Conservation (phyloP, 192 early-diverging fungal species). For the Irineochytrium annulatum region DNA sequence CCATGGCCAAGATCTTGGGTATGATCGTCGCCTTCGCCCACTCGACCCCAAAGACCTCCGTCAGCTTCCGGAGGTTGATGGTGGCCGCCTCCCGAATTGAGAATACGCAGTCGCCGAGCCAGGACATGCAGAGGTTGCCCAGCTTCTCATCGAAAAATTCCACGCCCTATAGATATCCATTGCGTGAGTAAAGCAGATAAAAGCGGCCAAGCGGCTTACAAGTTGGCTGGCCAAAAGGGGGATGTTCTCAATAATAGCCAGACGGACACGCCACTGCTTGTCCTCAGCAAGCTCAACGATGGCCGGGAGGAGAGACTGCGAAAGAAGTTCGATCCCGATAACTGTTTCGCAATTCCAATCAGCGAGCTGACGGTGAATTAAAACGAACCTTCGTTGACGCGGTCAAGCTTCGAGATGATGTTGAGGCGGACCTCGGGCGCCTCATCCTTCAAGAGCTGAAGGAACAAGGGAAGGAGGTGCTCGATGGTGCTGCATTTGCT, state of each 20-base stretch:
- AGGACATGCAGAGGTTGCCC: conserved; percentile 92
- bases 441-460: conserved; percentile 96
- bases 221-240: conserved; percentile 94
- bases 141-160: conserved; percentile 98
- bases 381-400: conserved; percentile 76
- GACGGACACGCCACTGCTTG: conserved; percentile 98
- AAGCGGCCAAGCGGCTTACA: conserved; percentile 22
- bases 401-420: conserved; percentile 97
- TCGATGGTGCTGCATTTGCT: conserved; percentile 72
- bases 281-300: conserved; percentile 99
- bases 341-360: conserved; percentile 16
- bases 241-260: conserved; percentile 99
- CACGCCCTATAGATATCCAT: conserved; percentile 54
- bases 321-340: conserved; percentile 96
- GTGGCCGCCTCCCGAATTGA: conserved; percentile 98
- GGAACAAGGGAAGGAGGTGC: conserved; percentile 88
- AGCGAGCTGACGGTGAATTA: neutral
- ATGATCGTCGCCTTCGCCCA: conserved; percentile 95
- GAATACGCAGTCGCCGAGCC: conserved; percentile 95
- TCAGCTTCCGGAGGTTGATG: conserved; percentile 87
- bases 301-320: conserved; percentile 93
- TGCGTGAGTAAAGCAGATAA: neutral
- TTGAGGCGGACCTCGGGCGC: conserved; percentile 96
- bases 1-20: conserved; percentile 88
- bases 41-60: conserved; percentile 97